These are phyloP conservation scores for Scolecobasidium constrictum DNA, from an alignment of 2,329 filamentous ascomycete genomes.

Conservation along the genomic window DNA sequence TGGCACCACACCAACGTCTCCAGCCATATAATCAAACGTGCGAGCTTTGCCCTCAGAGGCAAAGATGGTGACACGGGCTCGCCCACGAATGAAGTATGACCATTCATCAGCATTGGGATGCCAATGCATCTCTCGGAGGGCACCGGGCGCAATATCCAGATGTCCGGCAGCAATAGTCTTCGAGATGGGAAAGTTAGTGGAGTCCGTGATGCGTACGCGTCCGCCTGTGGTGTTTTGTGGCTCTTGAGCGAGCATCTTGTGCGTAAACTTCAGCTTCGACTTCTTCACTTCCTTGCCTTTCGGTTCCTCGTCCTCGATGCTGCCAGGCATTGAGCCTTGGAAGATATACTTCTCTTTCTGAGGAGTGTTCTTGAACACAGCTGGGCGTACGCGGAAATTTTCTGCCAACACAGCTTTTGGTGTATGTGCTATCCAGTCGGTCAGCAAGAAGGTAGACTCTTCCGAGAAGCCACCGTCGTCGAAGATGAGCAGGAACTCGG, in stretches of 20 bases:
- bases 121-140: slow-evolving; percentile 73
- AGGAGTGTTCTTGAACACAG: slow-evolving; percentile 60
- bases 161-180: slow-evolving; percentile 63
- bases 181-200: slow-evolving; percentile 64
- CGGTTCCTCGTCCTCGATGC: slow-evolving; percentile 55
- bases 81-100: slow-evolving; percentile 66
- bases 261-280: slow-evolving; percentile 58
- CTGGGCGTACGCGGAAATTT: slow-evolving; percentile 63
- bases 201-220: slow-evolving; percentile 62
- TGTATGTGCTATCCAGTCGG: slow-evolving; percentile 64
- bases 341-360: slow-evolving; percentile 66
- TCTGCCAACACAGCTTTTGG: slow-evolving; percentile 61
- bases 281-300: slow-evolving; percentile 51
- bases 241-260: slow-evolving; percentile 60
- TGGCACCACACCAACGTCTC: slow-evolving; percentile 69
- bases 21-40: slow-evolving; percentile 66
- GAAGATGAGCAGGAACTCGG: slow-evolving; percentile 53
- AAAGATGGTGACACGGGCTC: slow-evolving; percentile 65
- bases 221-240: slow-evolving; percentile 58
- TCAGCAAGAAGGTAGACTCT: slow-evolving; percentile 61
- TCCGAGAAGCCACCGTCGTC: slow-evolving; percentile 50
- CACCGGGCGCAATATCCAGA: slow-evolving; percentile 59
- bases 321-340: slow-evolving; percentile 52
- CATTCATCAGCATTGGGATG: slow-evolving; percentile 71
- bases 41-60: slow-evolving; percentile 56